A percentile compares a stretch with the other conserved stretches of the same genome.
phyloP scores from a whole-genome alignment of 257 asterid species.

The Nicotiana attenuata region DNA sequence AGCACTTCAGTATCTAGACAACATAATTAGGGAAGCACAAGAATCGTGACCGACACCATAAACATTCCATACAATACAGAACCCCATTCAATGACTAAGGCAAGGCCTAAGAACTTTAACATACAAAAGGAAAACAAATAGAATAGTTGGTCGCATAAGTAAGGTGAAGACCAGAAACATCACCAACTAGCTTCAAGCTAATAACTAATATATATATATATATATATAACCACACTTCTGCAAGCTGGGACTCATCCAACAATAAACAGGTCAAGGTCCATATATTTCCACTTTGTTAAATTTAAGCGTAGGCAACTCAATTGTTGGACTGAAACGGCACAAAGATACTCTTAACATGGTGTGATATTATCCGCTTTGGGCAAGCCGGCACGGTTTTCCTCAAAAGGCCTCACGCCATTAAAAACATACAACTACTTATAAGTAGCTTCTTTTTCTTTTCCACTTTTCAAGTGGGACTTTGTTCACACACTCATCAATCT shows the following conservation, averaged over 20 bases:
- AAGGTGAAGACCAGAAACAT: neutral
- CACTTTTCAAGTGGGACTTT: too few relatives aligned
- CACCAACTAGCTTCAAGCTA: neutral
- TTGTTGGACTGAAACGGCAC: too few relatives aligned
- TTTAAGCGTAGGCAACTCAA: neutral
- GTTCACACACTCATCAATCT: too few relatives aligned
- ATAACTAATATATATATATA: neutral
- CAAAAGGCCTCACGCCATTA: too few relatives aligned
- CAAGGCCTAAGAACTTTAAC: neutral
- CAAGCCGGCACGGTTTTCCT: too few relatives aligned
- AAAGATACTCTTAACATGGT: too few relatives aligned
- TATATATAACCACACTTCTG: neutral
- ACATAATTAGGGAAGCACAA: neutral
- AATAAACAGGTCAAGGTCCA: neutral
- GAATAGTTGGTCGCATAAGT: neutral
- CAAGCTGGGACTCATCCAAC: neutral
- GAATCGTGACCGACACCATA: neutral
- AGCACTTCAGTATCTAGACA: neutral
- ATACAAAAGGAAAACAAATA: neutral
- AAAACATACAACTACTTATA: too few relatives aligned
- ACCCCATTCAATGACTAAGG: neutral
- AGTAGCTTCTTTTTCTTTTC: too few relatives aligned
- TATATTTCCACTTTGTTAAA: neutral
- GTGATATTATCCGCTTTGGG: too few relatives aligned
- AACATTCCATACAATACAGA: neutral